Percentiles rank a stretch among this genome's conserved stretches.
Conservation (phyloP, 2,329 filamentous ascomycete species). For the Hymenoscyphus salicellus region DNA sequence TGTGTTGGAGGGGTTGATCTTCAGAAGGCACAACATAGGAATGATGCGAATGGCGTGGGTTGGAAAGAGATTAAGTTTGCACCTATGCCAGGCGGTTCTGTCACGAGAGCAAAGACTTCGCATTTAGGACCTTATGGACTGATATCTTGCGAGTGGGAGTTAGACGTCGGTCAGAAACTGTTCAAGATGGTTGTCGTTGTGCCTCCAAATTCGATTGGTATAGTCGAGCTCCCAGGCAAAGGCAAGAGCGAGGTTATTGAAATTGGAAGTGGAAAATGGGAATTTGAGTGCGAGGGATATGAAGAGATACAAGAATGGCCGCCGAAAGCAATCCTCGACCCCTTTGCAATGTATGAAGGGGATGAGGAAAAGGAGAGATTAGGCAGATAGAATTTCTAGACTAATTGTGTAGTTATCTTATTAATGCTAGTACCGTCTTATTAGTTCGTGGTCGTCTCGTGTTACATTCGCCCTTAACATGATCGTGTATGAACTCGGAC, state of each 20-base stretch:
- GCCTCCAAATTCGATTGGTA: conserved; percentile 25
- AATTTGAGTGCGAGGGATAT: conserved; percentile 14
- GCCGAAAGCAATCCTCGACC: conserved; percentile 18
- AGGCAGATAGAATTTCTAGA: not conserved
- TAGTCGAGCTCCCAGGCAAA: conserved; percentile 29
- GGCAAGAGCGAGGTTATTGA: conserved; percentile 10
- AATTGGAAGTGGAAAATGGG: conserved; percentile 24
- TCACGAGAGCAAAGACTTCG: conserved; percentile 32
- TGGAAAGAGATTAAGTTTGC: conserved; percentile 35
- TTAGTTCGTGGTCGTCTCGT: no score
- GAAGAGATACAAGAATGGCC: conserved; percentile 21
- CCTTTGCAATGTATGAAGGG: conserved; percentile 10
- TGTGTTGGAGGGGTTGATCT: conserved; percentile 33
- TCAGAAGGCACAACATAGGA: not conserved
- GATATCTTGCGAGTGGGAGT: conserved; percentile 26
- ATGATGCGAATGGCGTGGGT: conserved; percentile 21
- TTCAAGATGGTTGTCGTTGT: conserved; percentile 23
- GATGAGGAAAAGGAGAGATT: conserved; percentile 5
- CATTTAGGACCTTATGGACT: conserved; percentile 34
- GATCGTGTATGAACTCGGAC: no score
- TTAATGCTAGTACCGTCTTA: no score
- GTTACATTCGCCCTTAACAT: no score
- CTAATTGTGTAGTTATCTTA: no score
- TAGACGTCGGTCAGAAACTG: conserved; percentile 7
- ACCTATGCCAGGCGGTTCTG: conserved; percentile 35